Evolutionary conservation across 78 protist species (phyloP).

Genomic region (Chrysochromulina parva): DNA sequence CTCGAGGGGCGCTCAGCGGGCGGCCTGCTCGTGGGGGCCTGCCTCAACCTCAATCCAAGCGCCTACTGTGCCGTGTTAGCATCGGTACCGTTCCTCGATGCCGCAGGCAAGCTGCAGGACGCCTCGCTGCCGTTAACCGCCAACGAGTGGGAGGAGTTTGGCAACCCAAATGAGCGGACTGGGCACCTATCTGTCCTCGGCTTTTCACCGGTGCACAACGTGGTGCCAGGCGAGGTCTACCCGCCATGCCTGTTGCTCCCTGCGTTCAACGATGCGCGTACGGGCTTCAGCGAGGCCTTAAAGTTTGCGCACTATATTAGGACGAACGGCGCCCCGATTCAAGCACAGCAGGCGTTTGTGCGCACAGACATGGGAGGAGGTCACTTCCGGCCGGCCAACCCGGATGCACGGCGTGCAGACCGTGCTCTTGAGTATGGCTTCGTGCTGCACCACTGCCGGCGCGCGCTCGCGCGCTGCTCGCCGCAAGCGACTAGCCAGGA

Average conservation of each 20-base stretch:
- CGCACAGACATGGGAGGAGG: too few species aligned
- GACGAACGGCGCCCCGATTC: too few species aligned
- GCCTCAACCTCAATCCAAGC: not conserved
- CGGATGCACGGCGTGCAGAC: too few species aligned
- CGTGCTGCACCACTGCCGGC: too few species aligned
- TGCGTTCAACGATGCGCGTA: not conserved
- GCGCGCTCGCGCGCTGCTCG: too few species aligned
- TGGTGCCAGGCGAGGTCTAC: not conserved
- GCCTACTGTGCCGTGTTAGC: not conserved
- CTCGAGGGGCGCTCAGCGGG: conserved; percentile 30
- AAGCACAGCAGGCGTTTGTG: too few species aligned
- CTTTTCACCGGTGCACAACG: conserved; percentile 5
- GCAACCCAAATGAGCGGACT: not conserved
- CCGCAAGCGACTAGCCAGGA: too few species aligned
- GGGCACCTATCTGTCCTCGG: not conserved
- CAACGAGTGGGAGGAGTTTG: conserved; percentile 27
- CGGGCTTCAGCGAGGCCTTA: not conserved
- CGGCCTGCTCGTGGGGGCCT: conserved; percentile 32
- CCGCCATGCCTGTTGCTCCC: not conserved
- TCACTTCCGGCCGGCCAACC: too few species aligned
- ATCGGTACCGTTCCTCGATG: conserved; percentile 35
- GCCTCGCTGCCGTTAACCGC: conserved; percentile 2
- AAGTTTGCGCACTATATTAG: not conserved
- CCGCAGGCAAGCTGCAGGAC: conserved; percentile 23
- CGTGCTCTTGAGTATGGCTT: too few species aligned